phyloP scores from a whole-genome alignment of 2,329 filamentous ascomycete species.

The Mariannaea elegans region DNA sequence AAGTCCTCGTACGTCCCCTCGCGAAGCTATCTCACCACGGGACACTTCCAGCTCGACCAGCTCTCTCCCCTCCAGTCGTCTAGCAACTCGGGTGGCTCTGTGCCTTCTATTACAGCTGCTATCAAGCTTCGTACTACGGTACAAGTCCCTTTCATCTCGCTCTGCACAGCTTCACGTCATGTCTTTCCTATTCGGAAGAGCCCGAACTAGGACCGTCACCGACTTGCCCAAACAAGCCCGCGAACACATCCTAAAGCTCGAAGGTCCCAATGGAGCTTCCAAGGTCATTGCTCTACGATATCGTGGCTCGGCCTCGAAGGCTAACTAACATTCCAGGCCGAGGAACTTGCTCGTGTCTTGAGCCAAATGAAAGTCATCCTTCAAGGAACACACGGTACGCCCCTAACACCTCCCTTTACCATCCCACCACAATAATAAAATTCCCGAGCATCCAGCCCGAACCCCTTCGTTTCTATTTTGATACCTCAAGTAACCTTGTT shows the following conservation, averaged over 20 bases:
- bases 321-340: conserved; percentile 63
- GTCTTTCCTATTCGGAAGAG: conserved; percentile 66
- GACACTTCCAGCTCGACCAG: neutral
- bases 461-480: neutral
- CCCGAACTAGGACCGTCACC: conserved; percentile 59
- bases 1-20: neutral
- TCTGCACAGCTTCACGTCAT: conserved; percentile 42
- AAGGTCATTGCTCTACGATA: conserved; percentile 50
- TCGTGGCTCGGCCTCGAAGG: neutral
- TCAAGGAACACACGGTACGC: conserved; percentile 88
- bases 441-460: neutral
- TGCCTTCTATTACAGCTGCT: neutral
- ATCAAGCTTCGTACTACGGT: neutral
- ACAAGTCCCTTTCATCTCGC: neutral
- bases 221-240: conserved; percentile 66
- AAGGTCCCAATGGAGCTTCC: conserved; percentile 56
- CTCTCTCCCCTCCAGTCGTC: neutral
- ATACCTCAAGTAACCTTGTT: conserved; percentile 23
- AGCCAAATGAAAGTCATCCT: conserved; percentile 91
- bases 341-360: conserved; percentile 87
- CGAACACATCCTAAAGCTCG: conserved; percentile 62
- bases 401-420: neutral
- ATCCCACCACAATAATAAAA: no score
- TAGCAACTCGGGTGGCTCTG: neutral
- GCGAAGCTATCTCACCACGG: no score